Conservation (phyloP, 2,329 filamentous ascomycete species). For the Cladosporium sp. region DNA sequence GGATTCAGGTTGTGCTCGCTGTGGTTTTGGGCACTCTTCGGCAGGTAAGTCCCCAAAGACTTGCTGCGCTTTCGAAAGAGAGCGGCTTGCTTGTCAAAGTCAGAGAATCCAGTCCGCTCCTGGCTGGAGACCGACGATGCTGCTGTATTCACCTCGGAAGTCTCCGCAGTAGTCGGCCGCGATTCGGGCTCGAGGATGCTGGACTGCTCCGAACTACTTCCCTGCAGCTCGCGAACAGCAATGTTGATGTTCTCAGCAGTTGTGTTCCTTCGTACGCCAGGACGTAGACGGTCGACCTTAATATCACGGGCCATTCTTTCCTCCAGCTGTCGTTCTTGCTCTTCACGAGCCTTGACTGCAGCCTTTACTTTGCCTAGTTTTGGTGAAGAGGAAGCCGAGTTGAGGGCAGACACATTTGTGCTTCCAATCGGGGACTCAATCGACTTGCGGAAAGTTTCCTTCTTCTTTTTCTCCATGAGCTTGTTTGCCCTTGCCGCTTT, state of each 20-base stretch:
- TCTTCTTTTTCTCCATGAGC: constrained; percentile 14
- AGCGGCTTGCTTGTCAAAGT: constrained; percentile 34
- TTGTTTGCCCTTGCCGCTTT: constrained; percentile 30
- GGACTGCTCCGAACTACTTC: constrained; percentile 22
- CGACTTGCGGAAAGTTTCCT: neutral
- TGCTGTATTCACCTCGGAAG: neutral
- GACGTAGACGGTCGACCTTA: neutral
- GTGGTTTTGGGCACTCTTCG: neutral
- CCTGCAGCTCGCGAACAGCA: constrained; percentile 19
- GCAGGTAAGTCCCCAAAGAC: constrained; percentile 23
- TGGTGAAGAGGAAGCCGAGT: constrained; percentile 11
- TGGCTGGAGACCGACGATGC: constrained; percentile 21
- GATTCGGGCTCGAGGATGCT: constrained; percentile 14
- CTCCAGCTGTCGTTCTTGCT: constrained; percentile 11
- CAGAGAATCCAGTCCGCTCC: constrained; percentile 28
- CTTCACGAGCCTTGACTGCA: constrained; percentile 14
- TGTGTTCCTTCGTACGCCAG: neutral
- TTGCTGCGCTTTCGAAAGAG: constrained; percentile 34
- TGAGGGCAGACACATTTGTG: neutral
- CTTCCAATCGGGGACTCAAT: neutral
- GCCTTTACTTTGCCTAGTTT: constrained; percentile 9
- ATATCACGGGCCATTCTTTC: constrained; percentile 1
- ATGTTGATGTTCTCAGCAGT: neutral
- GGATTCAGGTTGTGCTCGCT: neutral
- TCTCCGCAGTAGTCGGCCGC: constrained; percentile 12